phyloP scores from a whole-genome alignment of 371 early-diverging fungal species.

The Capillidium rhysosporum region DNA sequence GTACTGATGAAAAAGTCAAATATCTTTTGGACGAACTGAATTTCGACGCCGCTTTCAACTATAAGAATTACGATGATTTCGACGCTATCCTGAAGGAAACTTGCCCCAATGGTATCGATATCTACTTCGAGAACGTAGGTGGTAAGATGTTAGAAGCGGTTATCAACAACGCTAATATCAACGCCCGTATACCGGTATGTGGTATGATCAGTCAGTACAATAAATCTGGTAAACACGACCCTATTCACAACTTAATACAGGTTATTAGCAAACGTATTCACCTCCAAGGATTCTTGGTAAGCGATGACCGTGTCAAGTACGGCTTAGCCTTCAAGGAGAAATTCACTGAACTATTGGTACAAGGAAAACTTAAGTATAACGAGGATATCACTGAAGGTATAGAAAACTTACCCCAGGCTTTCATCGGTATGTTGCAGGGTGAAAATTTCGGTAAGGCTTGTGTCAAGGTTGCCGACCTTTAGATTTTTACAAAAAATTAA shows the following conservation, averaged over 20 bases:
- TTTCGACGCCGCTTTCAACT: constrained; percentile 49
- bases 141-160: constrained; percentile 42
- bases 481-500: no score
- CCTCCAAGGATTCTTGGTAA: constrained; percentile 32
- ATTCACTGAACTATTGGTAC: constrained; percentile 16
- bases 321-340: constrained; percentile 20
- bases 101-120: constrained; percentile 43
- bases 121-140: constrained; percentile 49
- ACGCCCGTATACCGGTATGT: constrained; percentile 27
- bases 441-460: constrained; percentile 45
- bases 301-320: constrained; percentile 16
- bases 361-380: constrained; percentile 25
- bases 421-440: constrained; percentile 37
- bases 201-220: constrained; percentile 55
- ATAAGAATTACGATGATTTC: constrained; percentile 26
- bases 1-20: constrained; percentile 42
- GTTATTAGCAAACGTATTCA: constrained; percentile 23
- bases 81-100: constrained; percentile 16
- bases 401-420: constrained; percentile 32
- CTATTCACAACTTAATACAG: constrained; percentile 20
- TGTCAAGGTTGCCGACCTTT: constrained; percentile 22
- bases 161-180: constrained; percentile 17
- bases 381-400: constrained; percentile 32
- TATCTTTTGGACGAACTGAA: constrained; percentile 25
- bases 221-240: constrained; percentile 17